Percentiles rank a stretch among this genome's conserved stretches.
phyloP scores from a whole-genome alignment of 208 protist genomes.

The Endotrypanum monterogeii region DNA sequence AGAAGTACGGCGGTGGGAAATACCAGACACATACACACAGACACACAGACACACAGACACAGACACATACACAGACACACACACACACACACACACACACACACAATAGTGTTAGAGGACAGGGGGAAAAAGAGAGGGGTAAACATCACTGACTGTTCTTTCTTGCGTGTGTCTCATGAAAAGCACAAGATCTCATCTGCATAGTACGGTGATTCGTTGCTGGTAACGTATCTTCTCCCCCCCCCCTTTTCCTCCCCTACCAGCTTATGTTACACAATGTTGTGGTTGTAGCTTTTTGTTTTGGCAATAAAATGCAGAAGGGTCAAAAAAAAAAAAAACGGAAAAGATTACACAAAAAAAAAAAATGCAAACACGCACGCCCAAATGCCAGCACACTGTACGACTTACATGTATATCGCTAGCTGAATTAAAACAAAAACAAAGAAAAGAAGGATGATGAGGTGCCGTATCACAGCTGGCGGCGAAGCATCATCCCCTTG shows the following conservation, averaged over 20 bases:
- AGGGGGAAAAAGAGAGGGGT: not conserved
- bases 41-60: too few relatives aligned
- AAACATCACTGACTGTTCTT: not conserved
- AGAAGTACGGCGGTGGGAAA: not conserved
- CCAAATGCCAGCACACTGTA: not conserved
- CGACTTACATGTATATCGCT: constrained; percentile 20
- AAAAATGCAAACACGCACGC: too few relatives aligned
- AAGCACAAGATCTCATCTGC: not conserved
- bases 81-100: not conserved
- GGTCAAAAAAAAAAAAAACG: not conserved
- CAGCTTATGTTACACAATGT: not conserved
- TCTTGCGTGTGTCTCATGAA: too few relatives aligned
- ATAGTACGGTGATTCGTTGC: not conserved
- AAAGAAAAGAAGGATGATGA: constrained; percentile 12
- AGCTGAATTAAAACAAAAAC: constrained; percentile 34
- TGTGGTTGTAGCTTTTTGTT: not conserved
- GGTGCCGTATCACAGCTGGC: constrained; percentile 6
- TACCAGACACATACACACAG: not conserved
- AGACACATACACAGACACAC: not conserved
- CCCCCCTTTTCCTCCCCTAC: not conserved
- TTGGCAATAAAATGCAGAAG: not conserved
- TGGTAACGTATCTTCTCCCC: not conserved
- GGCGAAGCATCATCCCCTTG: not conserved
- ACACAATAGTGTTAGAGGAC: not conserved
- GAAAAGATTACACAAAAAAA: not conserved